A percentile compares a stretch with the other conserved stretches of the same genome.
Conservation (phyloP, 2,329 filamentous ascomycete genomes). For the Endoconidiophora laricicola region DNA sequence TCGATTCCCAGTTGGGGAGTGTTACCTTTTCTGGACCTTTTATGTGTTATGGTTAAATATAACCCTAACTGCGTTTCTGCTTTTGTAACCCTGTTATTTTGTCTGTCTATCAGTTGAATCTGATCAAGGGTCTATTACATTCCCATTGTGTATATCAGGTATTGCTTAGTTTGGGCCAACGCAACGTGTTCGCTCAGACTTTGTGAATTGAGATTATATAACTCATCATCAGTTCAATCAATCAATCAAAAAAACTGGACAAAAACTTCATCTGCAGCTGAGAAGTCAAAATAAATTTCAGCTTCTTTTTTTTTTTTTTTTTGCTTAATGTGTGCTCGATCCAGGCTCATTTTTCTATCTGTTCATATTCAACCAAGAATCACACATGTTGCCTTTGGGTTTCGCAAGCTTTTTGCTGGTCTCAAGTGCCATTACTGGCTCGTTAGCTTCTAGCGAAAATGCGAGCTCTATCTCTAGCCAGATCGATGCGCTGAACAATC, state of each 20-base stretch:
- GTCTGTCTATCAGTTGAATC: no score
- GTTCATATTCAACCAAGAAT: no score
- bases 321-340: no score
- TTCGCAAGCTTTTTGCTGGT: conserved; percentile 10
- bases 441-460: not conserved
- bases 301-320: no score
- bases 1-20: not conserved
- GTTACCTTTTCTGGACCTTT: no score
- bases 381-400: conserved; percentile 14
- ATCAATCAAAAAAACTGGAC: no score
- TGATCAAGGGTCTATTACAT: not conserved
- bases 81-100: no score
- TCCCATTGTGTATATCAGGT: not conserved
- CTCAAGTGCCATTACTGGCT: conserved; percentile 4
- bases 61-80: no score
- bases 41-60: no score
- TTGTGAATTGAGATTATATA: not conserved
- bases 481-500: conserved; percentile 38
- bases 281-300: no score
- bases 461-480: conserved; percentile 2
- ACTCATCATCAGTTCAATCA: not conserved
- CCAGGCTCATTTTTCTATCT: not conserved
- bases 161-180: not conserved
- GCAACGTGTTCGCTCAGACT: not conserved
- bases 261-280: no score